Evolutionary conservation across 345 rosid species (phyloP).

Genomic region (Hibiscus syriacus): DNA sequence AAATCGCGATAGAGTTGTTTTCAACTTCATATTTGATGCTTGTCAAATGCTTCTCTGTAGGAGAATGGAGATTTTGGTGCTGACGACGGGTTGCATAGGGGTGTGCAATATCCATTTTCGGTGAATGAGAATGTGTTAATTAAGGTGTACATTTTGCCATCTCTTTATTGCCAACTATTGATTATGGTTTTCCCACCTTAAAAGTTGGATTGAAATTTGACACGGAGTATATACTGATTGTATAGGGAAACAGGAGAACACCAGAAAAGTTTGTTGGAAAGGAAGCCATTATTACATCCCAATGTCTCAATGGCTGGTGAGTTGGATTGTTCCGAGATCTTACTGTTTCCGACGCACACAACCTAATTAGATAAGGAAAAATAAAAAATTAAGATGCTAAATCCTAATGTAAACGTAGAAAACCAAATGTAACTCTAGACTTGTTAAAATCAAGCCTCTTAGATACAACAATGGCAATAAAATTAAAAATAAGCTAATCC

Average conservation of each 20-base stretch:
- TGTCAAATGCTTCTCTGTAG: conserved; percentile 27
- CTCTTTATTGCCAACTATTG: background rate
- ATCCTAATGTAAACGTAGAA: background rate
- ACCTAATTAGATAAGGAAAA: no score
- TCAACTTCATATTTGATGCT: conserved; percentile 1
- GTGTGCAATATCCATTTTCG: conserved; percentile 83
- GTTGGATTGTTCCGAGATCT: conserved; percentile 12
- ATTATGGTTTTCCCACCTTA: background rate
- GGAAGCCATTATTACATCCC: conserved; percentile 94
- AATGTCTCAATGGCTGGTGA: conserved; percentile 98
- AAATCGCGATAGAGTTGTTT: background rate
- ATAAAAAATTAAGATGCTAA: background rate
- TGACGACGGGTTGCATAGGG: conserved; percentile 60
- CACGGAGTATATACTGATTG: conserved; percentile 11
- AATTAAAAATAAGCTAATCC: background rate
- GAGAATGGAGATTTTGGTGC: conserved; percentile 66
- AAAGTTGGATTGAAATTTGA: background rate
- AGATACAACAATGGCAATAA: background rate
- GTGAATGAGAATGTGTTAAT: conserved; percentile 93
- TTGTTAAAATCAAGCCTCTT: background rate
- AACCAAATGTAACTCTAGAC: background rate
- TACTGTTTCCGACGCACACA: no score
- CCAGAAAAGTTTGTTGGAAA: conserved; percentile 95
- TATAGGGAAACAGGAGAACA: conserved; percentile 90
- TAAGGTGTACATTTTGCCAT: conserved; percentile 41